Conservation (phyloP, 225 moss, liverwort and hornwort genomes). For the Physcomitrium patens region DNA sequence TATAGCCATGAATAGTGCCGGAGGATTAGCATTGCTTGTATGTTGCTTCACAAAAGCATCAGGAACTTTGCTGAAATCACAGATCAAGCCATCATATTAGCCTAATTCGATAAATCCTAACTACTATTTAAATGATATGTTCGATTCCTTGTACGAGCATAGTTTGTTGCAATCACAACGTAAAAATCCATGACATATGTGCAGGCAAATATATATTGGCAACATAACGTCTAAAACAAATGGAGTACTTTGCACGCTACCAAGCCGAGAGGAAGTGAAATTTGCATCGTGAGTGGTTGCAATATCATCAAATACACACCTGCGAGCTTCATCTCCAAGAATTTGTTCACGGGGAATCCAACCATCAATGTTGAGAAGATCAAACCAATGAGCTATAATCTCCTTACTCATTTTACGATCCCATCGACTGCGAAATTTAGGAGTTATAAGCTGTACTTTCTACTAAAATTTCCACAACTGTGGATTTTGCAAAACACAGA, state of each 20-base stretch:
- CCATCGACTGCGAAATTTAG: slow-evolving; percentile 77
- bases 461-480: slow-evolving; percentile 4
- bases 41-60: slow-evolving; percentile 82
- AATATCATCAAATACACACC: slow-evolving; percentile 33
- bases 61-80: slow-evolving; percentile 82
- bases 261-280: slow-evolving; percentile 15
- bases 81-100: slow-evolving; percentile 16
- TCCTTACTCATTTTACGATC: slow-evolving; percentile 87
- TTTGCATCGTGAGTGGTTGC: background rate
- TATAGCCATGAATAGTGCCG: slow-evolving; percentile 79
- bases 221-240: background rate
- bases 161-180: slow-evolving; percentile 16
- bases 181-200: slow-evolving; percentile 3
- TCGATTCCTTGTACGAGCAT: background rate
- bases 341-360: slow-evolving; percentile 86
- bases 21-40: slow-evolving; percentile 95
- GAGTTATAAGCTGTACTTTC: background rate
- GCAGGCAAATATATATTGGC: background rate
- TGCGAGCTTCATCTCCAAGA: slow-evolving; percentile 70
- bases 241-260: background rate
- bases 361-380: slow-evolving; percentile 73
- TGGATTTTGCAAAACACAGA: slow-evolving; percentile 1
- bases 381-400: slow-evolving; percentile 73
- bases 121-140: background rate
- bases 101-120: slow-evolving; percentile 17